Conservation (phyloP, 1,139 yeast species). For the Saccharomyces hybrid region DNA sequence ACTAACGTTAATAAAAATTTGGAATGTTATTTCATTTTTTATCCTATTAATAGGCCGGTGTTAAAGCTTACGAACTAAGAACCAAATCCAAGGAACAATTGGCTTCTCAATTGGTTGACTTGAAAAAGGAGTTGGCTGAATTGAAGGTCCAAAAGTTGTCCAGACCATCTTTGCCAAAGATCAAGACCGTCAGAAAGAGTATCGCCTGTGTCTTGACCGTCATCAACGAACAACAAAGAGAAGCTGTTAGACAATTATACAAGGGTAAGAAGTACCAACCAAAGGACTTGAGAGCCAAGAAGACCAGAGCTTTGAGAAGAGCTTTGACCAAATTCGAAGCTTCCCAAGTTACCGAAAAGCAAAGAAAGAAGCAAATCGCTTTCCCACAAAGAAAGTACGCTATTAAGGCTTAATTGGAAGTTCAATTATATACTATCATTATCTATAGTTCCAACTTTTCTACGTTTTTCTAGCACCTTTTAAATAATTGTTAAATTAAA, state of each 20-base stretch:
- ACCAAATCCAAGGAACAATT: constrained; percentile 96
- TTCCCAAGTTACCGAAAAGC: constrained; percentile 74
- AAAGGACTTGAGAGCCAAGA: constrained; percentile 98
- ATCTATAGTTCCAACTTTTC: neutral
- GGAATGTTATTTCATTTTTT: neutral
- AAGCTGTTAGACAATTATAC: constrained; percentile 91
- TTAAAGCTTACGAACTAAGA: constrained; percentile 94
- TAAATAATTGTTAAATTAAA: neutral
- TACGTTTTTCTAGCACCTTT: neutral
- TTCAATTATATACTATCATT: neutral
- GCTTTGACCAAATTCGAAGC: constrained; percentile 85
- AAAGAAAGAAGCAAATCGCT: constrained; percentile 86
- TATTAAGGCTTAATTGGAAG: constrained; percentile 79
- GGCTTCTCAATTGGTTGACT: constrained; percentile 88
- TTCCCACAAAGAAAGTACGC: constrained; percentile 99
- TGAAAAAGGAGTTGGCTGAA: constrained; percentile 94
- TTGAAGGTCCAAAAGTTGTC: constrained; percentile 94
- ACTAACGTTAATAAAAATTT: neutral
- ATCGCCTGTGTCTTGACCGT: constrained; percentile 97
- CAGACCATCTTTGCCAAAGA: constrained; percentile 89
- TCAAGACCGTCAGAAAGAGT: constrained; percentile 94
- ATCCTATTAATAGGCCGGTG: constrained; percentile 55
- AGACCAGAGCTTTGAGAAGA: constrained; percentile 99
- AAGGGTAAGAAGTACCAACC: constrained; percentile 95
- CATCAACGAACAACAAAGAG: constrained; percentile 96